Evolutionary conservation across 2,329 filamentous ascomycete genomes (phyloP).

Genomic region (Coniochaeta sp.): DNA sequence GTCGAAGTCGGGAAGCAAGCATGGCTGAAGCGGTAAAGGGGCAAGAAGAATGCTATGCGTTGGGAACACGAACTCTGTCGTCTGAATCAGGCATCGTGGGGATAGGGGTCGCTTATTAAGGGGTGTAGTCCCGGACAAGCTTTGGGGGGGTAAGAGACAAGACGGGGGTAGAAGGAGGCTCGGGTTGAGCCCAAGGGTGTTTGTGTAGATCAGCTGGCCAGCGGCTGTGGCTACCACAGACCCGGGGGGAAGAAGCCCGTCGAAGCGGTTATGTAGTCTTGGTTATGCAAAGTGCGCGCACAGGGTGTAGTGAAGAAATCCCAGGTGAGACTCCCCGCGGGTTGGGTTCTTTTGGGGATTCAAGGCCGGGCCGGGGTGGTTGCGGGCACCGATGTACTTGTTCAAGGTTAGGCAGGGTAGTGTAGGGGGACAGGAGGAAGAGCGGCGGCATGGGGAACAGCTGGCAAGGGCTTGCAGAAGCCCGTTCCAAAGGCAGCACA

Average conservation of each 20-base stretch:
- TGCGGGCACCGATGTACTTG: background rate
- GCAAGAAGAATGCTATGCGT: background rate
- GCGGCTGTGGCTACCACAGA: slow-evolving; percentile 1
- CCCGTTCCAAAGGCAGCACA: background rate
- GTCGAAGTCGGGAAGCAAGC: background rate
- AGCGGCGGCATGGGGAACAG: slow-evolving; percentile 1
- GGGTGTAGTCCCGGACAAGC: background rate
- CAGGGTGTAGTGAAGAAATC: background rate
- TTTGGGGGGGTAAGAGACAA: background rate
- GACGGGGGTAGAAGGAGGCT: background rate
- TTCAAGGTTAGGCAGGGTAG: background rate
- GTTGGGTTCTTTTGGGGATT: background rate
- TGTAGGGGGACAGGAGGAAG: background rate
- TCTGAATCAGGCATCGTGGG: slow-evolving; percentile 3
- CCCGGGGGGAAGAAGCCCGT: background rate
- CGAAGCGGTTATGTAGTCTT: slow-evolving; percentile 1
- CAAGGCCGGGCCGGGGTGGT: background rate
- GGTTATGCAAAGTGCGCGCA: slow-evolving; percentile 3
- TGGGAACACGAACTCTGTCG: slow-evolving; percentile 2
- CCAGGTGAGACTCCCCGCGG: background rate
- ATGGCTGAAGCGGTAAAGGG: background rate
- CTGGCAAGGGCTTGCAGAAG: background rate
- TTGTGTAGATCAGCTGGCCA: slow-evolving; percentile 1
- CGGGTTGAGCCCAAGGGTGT: background rate
- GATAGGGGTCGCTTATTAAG: slow-evolving; percentile 3